phyloP scores from a whole-genome alignment of 306 rosid genomes.

The Potentilla sterilis region DNA sequence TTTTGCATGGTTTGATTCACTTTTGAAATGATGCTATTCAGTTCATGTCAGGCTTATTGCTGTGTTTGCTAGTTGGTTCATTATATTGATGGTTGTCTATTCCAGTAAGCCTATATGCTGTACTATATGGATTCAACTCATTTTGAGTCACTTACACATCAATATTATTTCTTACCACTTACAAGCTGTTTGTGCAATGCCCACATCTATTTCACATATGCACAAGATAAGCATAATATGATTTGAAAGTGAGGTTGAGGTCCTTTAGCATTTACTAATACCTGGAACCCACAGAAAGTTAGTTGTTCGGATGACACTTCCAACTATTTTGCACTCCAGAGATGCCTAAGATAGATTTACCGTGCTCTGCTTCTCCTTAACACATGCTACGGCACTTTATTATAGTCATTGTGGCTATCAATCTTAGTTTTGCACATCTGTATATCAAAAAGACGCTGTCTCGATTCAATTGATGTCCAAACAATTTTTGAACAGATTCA shows the following conservation, averaged over 20 bases:
- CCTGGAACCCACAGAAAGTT: background rate
- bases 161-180: constrained; percentile 1
- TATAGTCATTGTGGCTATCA: background rate
- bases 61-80: constrained; percentile 45
- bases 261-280: background rate
- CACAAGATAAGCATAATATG: background rate
- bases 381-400: background rate
- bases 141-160: constrained; percentile 18
- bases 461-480: too few species aligned
- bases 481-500: too few species aligned
- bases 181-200: constrained; percentile 12
- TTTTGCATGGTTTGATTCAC: constrained; percentile 25
- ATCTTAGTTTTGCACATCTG: background rate
- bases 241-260: background rate
- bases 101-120: constrained; percentile 32
- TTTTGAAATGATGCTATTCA: constrained; percentile 38
- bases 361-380: background rate
- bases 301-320: background rate
- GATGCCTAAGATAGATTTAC: background rate
- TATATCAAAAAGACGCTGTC: too few species aligned
- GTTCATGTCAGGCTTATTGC: constrained; percentile 34
- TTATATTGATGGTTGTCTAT: constrained; percentile 39
- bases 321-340: background rate
- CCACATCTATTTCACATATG: constrained; percentile 7
- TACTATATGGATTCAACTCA: constrained; percentile 29